These are phyloP conservation scores for Meyerozyma athensensis DNA, from an alignment of 1,139 yeast species.

Conservation along the genomic window DNA sequence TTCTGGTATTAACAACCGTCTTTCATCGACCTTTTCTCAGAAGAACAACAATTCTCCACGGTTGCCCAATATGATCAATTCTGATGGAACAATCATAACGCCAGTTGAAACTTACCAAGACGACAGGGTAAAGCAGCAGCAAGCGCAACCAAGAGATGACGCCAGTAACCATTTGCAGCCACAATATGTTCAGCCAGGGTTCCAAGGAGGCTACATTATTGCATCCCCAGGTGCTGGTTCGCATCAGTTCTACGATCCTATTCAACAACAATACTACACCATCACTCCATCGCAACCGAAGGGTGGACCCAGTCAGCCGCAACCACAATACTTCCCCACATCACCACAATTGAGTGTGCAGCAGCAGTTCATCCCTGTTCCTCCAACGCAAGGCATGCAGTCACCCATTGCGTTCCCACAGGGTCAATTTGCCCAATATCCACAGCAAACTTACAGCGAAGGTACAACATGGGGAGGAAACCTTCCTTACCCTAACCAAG, in stretches of 20 bases:
- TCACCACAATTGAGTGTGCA: conserved; percentile 26
- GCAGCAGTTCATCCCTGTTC: conserved; percentile 12
- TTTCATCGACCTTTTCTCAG: conserved; percentile 36
- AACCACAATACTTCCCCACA: conserved; percentile 38
- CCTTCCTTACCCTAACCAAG: conserved; percentile 2
- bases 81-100: conserved; percentile 45
- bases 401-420: background rate
- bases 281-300: conserved; percentile 29
- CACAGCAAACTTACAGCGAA: conserved; percentile 1
- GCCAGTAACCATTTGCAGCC: conserved; percentile 9
- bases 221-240: conserved; percentile 15
- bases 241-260: conserved; percentile 44
- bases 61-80: conserved; percentile 40
- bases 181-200: conserved; percentile 4
- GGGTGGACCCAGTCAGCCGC: conserved; percentile 17
- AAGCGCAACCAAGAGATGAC: conserved; percentile 2
- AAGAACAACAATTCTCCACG: conserved; percentile 33
- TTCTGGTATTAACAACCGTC: conserved; percentile 23
- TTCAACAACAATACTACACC: conserved; percentile 43
- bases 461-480: conserved; percentile 2
- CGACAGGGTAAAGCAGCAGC: conserved; percentile 2
- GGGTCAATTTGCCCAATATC: conserved; percentile 1
- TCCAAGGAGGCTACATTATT: conserved; percentile 3
- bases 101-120: conserved; percentile 31
- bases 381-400: conserved; percentile 4